phyloP scores from a whole-genome alignment of 2,329 filamentous ascomycete species.

The Lithohypha guttulata region DNA sequence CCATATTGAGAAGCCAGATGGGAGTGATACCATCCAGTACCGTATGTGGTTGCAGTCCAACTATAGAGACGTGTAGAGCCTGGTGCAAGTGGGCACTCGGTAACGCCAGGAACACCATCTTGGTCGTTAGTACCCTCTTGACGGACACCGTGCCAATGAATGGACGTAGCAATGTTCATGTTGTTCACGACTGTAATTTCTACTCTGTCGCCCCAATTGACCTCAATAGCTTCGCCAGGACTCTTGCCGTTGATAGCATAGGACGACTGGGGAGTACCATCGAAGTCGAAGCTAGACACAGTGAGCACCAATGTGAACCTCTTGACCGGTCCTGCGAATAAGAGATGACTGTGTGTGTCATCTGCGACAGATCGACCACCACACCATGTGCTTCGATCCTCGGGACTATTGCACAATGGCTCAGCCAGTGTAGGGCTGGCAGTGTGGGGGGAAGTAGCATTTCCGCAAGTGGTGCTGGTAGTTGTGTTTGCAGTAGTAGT shows the following conservation, averaged over 20 bases:
- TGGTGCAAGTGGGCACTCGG: conserved; percentile 42
- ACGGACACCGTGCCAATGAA: conserved; percentile 54
- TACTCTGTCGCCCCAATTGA: conserved; percentile 51
- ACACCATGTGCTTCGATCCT: conserved; percentile 16
- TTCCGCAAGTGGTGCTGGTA: conserved; percentile 3
- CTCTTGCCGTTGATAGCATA: conserved; percentile 58
- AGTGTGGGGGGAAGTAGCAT: conserved; percentile 6
- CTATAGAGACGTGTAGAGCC: conserved; percentile 46
- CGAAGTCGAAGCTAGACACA: conserved; percentile 10
- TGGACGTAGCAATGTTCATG: conserved; percentile 49
- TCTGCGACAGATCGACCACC: conserved; percentile 11
- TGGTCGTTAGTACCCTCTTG: conserved; percentile 45
- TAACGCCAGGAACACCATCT: conserved; percentile 47
- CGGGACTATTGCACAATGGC: conserved; percentile 14
- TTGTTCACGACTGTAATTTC: conserved; percentile 46
- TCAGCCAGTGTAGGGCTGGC: conserved; percentile 7
- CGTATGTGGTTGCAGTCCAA: conserved; percentile 36
- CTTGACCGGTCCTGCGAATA: conserved; percentile 15
- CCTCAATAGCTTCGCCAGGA: conserved; percentile 56
- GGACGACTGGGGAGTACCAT: conserved; percentile 34
- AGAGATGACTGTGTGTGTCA: conserved; percentile 12
- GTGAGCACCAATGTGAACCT: conserved; percentile 14
- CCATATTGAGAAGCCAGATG: conserved; percentile 38
- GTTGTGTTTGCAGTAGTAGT: conserved; percentile 5
- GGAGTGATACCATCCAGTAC: conserved; percentile 51